phyloP scores from a whole-genome alignment of 2,329 filamentous ascomycete species.

The Cyphellophora europaea region DNA sequence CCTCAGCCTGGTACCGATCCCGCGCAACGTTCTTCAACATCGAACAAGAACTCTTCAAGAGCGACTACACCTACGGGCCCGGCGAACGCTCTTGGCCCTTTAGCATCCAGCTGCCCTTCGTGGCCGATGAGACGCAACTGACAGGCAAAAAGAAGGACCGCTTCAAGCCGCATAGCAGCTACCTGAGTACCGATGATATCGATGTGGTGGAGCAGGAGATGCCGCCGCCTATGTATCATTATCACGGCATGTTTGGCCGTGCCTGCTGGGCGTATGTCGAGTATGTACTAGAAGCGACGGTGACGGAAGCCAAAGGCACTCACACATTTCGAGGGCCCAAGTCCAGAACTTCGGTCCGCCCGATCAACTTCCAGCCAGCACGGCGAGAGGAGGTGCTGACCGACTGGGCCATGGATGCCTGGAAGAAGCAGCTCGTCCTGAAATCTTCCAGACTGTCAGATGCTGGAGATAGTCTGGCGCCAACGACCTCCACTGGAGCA shows the following conservation, averaged over 20 bases:
- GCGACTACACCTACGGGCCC: conserved; percentile 15
- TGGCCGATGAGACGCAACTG: conserved; percentile 12
- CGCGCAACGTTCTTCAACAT: conserved; percentile 13
- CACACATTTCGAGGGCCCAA: too few species aligned
- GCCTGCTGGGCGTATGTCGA: conserved; percentile 13
- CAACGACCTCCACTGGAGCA: too few species aligned
- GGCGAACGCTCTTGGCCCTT: conserved; percentile 16
- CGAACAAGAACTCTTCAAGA: conserved; percentile 11
- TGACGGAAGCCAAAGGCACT: conserved; percentile 15
- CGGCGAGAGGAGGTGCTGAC: too few species aligned
- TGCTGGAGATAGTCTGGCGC: too few species aligned
- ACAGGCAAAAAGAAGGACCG: conserved; percentile 9
- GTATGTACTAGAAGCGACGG: conserved; percentile 13
- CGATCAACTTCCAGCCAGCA: too few species aligned
- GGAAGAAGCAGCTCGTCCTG: too few species aligned
- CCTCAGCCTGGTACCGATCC: conserved; percentile 10
- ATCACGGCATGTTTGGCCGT: conserved; percentile 9
- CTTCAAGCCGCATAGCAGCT: conserved; percentile 15
- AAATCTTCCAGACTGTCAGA: too few species aligned
- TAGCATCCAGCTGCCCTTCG: conserved; percentile 8
- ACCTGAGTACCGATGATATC: conserved; percentile 6
- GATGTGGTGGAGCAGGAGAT: conserved; percentile 10
- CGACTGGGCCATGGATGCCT: too few species aligned
- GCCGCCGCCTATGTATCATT: conserved; percentile 11
- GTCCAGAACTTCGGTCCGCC: too few species aligned